Evolutionary conservation across 768 basidiomycete species (phyloP).

Genomic region (Suillus fuscotomentosus): DNA sequence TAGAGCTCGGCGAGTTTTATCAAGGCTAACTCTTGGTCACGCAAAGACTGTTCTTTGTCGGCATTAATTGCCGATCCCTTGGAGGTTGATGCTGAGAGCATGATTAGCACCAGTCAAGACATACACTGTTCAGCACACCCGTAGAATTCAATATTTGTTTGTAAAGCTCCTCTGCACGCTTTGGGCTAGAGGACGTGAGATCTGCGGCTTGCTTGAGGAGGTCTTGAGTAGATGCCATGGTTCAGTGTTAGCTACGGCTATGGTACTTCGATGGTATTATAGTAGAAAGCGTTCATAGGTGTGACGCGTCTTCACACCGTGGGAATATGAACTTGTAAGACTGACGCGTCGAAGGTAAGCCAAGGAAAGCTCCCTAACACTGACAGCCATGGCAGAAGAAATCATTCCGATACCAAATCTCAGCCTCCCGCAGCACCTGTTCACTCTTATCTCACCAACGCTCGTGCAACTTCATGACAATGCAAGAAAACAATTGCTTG

Average conservation of each 20-base stretch:
- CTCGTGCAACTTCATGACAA: constrained; percentile 64
- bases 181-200: constrained; percentile 44
- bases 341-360: constrained; percentile 33
- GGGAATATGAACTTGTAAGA: constrained; percentile 23
- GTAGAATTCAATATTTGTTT: constrained; percentile 57
- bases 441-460: constrained; percentile 62
- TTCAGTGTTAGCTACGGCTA: not conserved
- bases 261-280: no score
- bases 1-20: constrained; percentile 86
- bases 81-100: constrained; percentile 27
- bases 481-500: constrained; percentile 63
- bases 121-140: constrained; percentile 21
- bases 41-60: constrained; percentile 56
- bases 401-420: constrained; percentile 89
- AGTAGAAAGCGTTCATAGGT: not conserved
- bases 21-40: constrained; percentile 84
- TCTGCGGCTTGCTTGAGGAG: constrained; percentile 50
- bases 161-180: constrained; percentile 73
- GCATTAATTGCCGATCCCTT: constrained; percentile 32
- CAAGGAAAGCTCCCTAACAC: not conserved
- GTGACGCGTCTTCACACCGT: constrained; percentile 32
- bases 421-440: constrained; percentile 74
- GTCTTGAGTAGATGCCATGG: constrained; percentile 25
- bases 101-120: not conserved
- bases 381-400: constrained; percentile 72